Conservation (phyloP, 768 basidiomycete genomes). For the Myochromella boudieri region DNA sequence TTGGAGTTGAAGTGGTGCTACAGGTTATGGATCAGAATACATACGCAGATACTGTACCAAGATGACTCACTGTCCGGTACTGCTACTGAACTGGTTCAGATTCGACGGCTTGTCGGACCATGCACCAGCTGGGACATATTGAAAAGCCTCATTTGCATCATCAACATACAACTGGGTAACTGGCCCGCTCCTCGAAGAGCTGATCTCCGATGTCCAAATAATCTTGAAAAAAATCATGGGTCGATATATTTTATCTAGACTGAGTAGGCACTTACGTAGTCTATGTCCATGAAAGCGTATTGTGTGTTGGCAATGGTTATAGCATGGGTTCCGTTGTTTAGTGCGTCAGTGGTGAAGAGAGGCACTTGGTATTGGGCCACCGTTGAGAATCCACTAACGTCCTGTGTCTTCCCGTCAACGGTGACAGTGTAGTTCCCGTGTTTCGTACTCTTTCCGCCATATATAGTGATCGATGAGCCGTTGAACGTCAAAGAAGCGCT, state of each 20-base stretch:
- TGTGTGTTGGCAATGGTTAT: slow-evolving; percentile 21
- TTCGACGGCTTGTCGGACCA: slow-evolving; percentile 26
- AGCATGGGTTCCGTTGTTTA: slow-evolving; percentile 29
- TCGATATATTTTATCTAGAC: too few species aligned
- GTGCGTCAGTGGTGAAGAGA: slow-evolving; percentile 27
- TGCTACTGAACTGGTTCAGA: not conserved
- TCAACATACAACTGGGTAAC: slow-evolving; percentile 11
- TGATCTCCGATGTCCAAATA: slow-evolving; percentile 18
- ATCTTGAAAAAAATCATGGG: slow-evolving; percentile 18
- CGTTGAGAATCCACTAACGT: slow-evolving; percentile 18
- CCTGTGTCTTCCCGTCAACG: slow-evolving; percentile 25
- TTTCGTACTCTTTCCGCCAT: slow-evolving; percentile 33
- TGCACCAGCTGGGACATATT: slow-evolving; percentile 21
- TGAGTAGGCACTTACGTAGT: slow-evolving; percentile 25
- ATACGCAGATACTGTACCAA: not conserved
- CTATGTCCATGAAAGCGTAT: slow-evolving; percentile 31
- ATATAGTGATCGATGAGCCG: slow-evolving; percentile 35
- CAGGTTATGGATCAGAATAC: not conserved
- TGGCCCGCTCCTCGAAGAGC: slow-evolving; percentile 1
- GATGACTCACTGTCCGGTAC: slow-evolving; percentile 8
- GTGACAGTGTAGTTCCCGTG: slow-evolving; percentile 34
- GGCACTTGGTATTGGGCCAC: slow-evolving; percentile 22
- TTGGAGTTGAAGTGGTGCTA: not conserved
- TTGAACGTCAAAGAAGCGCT: slow-evolving; percentile 33
- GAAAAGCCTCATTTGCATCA: slow-evolving; percentile 29